These are phyloP conservation scores for Pholiota molesta DNA, from an alignment of 768 basidiomycete genomes.

Conservation along the genomic window DNA sequence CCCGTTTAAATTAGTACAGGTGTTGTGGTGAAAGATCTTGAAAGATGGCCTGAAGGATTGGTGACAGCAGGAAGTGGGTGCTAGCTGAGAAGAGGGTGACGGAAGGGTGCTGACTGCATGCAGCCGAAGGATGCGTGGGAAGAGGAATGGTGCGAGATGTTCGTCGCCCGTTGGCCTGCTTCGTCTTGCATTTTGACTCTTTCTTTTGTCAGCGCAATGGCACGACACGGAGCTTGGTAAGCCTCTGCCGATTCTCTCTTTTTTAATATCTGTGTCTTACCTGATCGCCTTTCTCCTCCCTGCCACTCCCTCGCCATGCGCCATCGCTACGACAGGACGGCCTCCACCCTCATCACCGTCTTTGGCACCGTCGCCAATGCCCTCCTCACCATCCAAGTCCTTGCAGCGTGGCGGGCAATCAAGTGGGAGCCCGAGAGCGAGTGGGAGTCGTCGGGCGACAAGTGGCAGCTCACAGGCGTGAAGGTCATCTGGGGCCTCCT, in stretches of 20 bases:
- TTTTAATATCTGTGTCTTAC: constrained; percentile 6
- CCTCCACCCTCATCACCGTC: constrained; percentile 41
- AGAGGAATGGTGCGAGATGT: background rate
- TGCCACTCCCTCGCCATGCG: constrained; percentile 16
- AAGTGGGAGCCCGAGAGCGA: constrained; percentile 52
- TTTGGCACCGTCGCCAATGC: constrained; percentile 37
- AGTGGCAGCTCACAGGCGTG: constrained; percentile 43
- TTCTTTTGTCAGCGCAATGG: constrained; percentile 22
- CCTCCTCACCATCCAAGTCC: constrained; percentile 38
- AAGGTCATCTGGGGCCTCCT: constrained; percentile 64
- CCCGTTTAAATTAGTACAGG: no score
- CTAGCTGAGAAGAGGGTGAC: background rate
- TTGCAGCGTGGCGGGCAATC: constrained; percentile 37
- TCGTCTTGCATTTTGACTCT: background rate
- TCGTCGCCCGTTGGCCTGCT: background rate
- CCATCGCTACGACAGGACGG: constrained; percentile 31
- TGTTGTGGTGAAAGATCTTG: background rate
- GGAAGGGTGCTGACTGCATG: background rate
- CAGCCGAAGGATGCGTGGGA: background rate
- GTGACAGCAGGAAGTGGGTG: background rate
- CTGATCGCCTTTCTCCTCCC: constrained; percentile 4
- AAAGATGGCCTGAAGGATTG: background rate
- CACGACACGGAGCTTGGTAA: constrained; percentile 30
- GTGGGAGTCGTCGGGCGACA: constrained; percentile 43
- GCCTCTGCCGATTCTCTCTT: constrained; percentile 12